These are phyloP conservation scores for Grifola frondosa DNA, from an alignment of 1,284 basidiomycete species.

Conservation along the genomic window DNA sequence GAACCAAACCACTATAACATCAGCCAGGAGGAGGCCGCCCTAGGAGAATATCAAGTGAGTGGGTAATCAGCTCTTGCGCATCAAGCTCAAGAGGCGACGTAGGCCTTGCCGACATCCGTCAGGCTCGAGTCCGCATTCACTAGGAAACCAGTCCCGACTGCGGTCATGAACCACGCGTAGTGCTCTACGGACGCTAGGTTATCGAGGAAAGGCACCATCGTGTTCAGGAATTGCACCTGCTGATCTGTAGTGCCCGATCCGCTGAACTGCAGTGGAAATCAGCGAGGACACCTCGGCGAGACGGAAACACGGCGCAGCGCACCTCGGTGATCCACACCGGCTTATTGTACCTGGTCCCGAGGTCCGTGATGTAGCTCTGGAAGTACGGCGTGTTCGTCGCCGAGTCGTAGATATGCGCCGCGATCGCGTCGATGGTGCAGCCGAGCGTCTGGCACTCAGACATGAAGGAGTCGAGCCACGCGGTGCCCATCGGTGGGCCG, in stretches of 20 bases:
- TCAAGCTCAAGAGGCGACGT: too few species aligned
- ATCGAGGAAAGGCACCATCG: slow-evolving; percentile 33
- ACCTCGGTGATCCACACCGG: slow-evolving; percentile 33
- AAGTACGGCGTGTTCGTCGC: slow-evolving; percentile 33
- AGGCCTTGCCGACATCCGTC: slow-evolving; percentile 15
- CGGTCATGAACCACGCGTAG: slow-evolving; percentile 34
- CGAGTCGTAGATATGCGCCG: slow-evolving; percentile 36
- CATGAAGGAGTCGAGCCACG: slow-evolving; percentile 34
- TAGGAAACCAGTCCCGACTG: slow-evolving; percentile 26
- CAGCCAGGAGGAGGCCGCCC: too few species aligned
- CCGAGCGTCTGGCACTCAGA: slow-evolving; percentile 26
- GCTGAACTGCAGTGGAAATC: slow-evolving; percentile 25
- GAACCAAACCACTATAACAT: too few species aligned
- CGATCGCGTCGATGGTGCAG: slow-evolving; percentile 32
- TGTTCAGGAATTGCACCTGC: slow-evolving; percentile 28
- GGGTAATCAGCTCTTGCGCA: too few species aligned
- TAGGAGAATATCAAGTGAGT: too few species aligned
- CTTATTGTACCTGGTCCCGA: slow-evolving; percentile 29
- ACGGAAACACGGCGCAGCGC: slow-evolving; percentile 5
- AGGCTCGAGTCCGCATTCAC: slow-evolving; percentile 24
- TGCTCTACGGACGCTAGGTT: slow-evolving; percentile 23
- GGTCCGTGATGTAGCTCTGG: slow-evolving; percentile 32
- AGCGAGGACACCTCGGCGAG: background rate
- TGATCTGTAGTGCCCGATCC: slow-evolving; percentile 24
- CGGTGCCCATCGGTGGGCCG: slow-evolving; percentile 31